Evolutionary conservation across 2,329 filamentous ascomycete species (phyloP).

Genomic region (Colletotrichum plurivorum): DNA sequence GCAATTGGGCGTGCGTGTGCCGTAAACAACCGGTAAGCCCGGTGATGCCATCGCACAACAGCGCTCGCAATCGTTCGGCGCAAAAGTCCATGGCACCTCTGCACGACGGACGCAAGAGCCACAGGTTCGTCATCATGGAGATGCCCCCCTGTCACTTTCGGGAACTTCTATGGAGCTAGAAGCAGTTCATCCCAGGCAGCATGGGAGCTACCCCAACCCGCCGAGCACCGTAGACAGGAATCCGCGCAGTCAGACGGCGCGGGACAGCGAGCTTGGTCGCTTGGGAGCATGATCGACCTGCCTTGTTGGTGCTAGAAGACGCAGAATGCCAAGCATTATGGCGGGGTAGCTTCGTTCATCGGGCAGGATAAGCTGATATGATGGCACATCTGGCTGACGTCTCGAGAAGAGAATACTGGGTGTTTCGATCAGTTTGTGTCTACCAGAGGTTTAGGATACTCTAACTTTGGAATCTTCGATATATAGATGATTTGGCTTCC

Average conservation of each 20-base stretch:
- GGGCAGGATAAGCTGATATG: slow-evolving; percentile 25
- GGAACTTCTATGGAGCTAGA: background rate
- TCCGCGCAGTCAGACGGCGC: slow-evolving; percentile 12
- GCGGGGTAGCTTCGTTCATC: slow-evolving; percentile 17
- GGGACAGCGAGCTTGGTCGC: background rate
- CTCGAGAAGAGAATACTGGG: background rate
- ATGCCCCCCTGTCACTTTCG: background rate
- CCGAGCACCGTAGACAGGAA: too few relatives aligned
- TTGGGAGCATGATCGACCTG: slow-evolving; percentile 23
- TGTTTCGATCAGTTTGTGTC: background rate
- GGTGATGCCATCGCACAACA: slow-evolving; percentile 25
- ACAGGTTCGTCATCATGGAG: slow-evolving; percentile 14
- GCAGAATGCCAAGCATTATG: slow-evolving; percentile 19
- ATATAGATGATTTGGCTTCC: too few relatives aligned
- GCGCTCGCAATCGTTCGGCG: background rate
- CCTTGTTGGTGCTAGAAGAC: slow-evolving; percentile 32
- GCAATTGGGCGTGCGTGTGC: too few relatives aligned
- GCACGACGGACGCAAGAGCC: background rate
- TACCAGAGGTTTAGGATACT: too few relatives aligned
- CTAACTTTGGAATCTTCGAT: background rate
- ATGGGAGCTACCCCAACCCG: background rate
- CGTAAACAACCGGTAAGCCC: background rate
- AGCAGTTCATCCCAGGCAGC: background rate
- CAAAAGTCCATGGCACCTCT: background rate
- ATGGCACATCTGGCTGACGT: slow-evolving; percentile 11